phyloP scores from a whole-genome alignment of 768 basidiomycete species.

The Lentinus brumalis region DNA sequence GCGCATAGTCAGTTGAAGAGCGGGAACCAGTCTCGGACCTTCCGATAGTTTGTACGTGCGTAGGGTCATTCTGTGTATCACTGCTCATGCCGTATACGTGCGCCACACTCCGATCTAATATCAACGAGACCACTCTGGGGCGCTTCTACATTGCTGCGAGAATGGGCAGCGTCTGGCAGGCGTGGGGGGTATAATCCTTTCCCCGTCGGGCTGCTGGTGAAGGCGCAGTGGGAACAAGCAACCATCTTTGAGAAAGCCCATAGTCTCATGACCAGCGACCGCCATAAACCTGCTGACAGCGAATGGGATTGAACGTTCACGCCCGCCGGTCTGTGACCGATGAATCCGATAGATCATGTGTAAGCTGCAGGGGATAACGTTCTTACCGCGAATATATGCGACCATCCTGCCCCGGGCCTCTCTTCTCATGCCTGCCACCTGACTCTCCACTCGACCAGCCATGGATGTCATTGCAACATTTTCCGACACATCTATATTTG shows the following conservation, averaged over 20 bases:
- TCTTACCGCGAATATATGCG: background rate
- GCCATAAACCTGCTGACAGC: no score
- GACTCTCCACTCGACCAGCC: background rate
- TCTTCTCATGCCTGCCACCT: background rate
- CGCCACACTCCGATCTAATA: no score
- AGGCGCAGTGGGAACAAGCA: no score
- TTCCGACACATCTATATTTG: constrained; percentile 5
- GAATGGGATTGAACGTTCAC: background rate
- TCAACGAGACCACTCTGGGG: no score
- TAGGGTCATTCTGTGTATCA: background rate
- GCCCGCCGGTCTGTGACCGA: background rate
- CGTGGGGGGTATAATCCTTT: no score
- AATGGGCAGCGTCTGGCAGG: no score
- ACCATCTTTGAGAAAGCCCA: no score
- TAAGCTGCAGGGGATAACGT: background rate
- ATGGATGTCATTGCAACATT: constrained; percentile 19
- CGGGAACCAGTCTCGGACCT: constrained; percentile 38
- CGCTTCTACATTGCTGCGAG: no score
- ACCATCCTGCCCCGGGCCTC: no score
- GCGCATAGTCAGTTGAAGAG: constrained; percentile 36
- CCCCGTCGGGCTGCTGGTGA: no score
- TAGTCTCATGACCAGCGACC: no score
- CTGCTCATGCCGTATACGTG: background rate
- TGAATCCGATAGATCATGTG: background rate
- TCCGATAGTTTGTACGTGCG: constrained; percentile 21